Evolutionary conservation across 768 basidiomycete species (phyloP).

Genomic region (Suillus discolor): DNA sequence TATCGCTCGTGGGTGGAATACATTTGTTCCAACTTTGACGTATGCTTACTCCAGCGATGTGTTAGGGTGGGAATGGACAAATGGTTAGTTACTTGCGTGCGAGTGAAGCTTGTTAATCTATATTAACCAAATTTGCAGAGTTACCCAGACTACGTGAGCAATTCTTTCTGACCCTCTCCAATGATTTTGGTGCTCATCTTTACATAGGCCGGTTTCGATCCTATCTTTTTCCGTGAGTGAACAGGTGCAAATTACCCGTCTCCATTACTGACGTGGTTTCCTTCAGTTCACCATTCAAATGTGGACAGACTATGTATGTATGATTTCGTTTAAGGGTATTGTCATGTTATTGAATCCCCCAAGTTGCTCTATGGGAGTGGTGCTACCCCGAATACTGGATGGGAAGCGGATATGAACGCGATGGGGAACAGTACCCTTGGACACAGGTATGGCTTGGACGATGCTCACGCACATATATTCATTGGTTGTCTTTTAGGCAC

Average conservation of each 20-base stretch:
- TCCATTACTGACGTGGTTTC: neutral
- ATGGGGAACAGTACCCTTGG: conserved; percentile 19
- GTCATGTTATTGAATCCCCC: neutral
- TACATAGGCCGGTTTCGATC: conserved; percentile 25
- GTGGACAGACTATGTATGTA: conserved; percentile 24
- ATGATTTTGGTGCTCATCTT: neutral
- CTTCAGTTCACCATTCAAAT: conserved; percentile 27
- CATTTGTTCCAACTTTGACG: neutral
- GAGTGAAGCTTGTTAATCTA: neutral
- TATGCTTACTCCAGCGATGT: neutral
- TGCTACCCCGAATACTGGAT: conserved; percentile 32
- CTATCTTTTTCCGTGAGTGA: conserved; percentile 27
- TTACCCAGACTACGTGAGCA: conserved; percentile 25
- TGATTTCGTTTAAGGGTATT: no score
- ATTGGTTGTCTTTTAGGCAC: conserved; percentile 11
- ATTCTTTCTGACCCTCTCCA: neutral
- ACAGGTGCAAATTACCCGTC: neutral
- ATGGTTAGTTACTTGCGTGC: conserved; percentile 20
- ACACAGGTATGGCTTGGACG: conserved; percentile 21
- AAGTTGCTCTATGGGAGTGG: conserved; percentile 35
- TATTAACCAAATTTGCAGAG: conserved; percentile 13
- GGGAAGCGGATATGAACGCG: conserved; percentile 24
- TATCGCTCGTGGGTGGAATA: conserved; percentile 19
- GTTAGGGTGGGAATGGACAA: conserved; percentile 28
- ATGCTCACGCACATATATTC: neutral